These are phyloP conservation scores for Fusarium proliferatum DNA, from an alignment of 2,329 filamentous ascomycete genomes.

Conservation along the genomic window DNA sequence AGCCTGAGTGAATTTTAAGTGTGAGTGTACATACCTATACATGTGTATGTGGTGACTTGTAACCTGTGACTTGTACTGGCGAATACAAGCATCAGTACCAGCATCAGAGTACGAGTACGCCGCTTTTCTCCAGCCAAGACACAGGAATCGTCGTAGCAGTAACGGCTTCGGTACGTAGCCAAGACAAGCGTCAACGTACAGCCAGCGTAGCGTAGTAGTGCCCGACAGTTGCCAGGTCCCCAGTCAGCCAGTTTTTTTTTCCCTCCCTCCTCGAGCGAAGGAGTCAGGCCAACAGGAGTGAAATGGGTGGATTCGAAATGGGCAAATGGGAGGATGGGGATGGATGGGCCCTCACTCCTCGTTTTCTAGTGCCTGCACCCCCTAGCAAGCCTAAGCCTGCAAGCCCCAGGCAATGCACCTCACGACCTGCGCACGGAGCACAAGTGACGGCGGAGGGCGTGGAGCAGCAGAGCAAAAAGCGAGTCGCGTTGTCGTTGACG, in stretches of 20 bases:
- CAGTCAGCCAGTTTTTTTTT: slow-evolving; percentile 13
- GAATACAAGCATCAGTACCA: not conserved
- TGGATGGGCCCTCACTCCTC: slow-evolving; percentile 8
- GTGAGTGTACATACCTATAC: not conserved
- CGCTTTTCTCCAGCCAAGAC: not conserved
- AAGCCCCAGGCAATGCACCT: slow-evolving; percentile 34
- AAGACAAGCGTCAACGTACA: slow-evolving; percentile 18
- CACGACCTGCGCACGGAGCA: slow-evolving; percentile 31
- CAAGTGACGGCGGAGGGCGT: slow-evolving; percentile 39
- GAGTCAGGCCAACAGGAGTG: slow-evolving; percentile 15
- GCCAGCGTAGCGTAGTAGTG: slow-evolving; percentile 28
- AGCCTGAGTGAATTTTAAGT: slow-evolving; percentile 7
- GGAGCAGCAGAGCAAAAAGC: slow-evolving; percentile 23
- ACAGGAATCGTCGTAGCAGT: slow-evolving; percentile 18
- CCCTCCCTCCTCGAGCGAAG: not conserved
- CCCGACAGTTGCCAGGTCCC: slow-evolving; percentile 29
- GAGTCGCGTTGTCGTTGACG: slow-evolving; percentile 16
- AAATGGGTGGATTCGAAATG: slow-evolving; percentile 17
- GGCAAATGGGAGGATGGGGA: slow-evolving; percentile 3
- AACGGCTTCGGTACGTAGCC: slow-evolving; percentile 29
- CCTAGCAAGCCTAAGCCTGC: slow-evolving; percentile 2
- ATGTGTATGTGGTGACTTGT: not conserved
- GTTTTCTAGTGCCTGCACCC: slow-evolving; percentile 7
- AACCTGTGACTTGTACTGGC: slow-evolving; percentile 1
- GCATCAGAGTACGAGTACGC: slow-evolving; percentile 26